Base-by-base conservation (phyloP, 2,329 filamentous ascomycete genomes). In the Venturia asperata region DNA sequence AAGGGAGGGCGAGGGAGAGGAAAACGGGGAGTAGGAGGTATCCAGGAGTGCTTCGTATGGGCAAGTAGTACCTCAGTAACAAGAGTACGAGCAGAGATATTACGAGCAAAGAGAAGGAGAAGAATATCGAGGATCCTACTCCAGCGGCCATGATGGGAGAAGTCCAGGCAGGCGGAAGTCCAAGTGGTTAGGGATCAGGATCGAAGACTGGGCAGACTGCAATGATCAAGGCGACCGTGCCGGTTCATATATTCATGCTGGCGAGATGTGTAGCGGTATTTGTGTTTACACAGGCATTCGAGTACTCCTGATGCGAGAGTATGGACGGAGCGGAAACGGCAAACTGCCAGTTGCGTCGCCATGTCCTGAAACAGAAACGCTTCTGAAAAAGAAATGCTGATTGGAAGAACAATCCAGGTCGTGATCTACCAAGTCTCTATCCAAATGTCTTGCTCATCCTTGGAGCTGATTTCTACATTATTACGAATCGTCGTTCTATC, bases 11-110 rank as follows among this genome's bases (percentile, higher is more conserved):
- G 70, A 99, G 83, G n/a, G 93, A 91, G 70, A 99, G 89, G 79
- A 99, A 99, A 68, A 99, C 91, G 43, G 94, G 93, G 1, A 97
- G 83, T 62, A 92, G 83, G 62, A 97, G 87, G 77, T 95, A 97
- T 67, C 88, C 90, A 0, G 94, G 93, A 0, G 94, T 97, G 7
- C 88, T 87, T 70, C 94, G 91, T 42, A 99, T 82, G 2, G 93
- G 93, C 11, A 99, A 85, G 77, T 92, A 99, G 79, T 91, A 87
- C 72, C 94, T 89, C 66, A 97, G 82, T 68, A 97, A 87, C 27
- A 97, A 81, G 55, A 99, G 83, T 67, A 94, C 91, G 67, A 89
- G 79, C 67, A 88, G 75, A 69, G 88, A 91, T 70, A 96, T 90
- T 69, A 85, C 75, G 69, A 92, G 77, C 47, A 96, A 82, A 67